Percentiles rank a stretch among this genome's conserved stretches.
These are phyloP conservation scores for Glycine latifolia DNA, from an alignment of 306 rosid genomes.

Conservation along the genomic window DNA sequence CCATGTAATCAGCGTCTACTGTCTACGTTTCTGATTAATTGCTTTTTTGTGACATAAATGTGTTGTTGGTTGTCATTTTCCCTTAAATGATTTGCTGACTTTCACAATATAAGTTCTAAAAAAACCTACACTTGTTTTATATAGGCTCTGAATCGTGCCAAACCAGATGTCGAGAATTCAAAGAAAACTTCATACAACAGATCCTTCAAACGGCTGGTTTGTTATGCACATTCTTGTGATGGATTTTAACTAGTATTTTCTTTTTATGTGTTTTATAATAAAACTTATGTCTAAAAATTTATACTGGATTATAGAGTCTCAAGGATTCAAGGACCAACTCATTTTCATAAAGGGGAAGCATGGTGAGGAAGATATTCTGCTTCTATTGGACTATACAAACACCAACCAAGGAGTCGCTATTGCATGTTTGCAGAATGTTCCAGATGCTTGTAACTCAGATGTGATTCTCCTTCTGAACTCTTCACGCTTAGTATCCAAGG, in stretches of 20 bases:
- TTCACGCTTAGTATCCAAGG: slow-evolving; percentile 40
- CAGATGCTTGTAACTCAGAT: slow-evolving; percentile 45
- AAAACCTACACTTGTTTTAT: slow-evolving; percentile 32
- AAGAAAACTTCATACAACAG: slow-evolving; percentile 60
- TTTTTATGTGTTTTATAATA: not conserved
- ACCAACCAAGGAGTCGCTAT: slow-evolving; percentile 44
- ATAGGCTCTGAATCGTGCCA: slow-evolving; percentile 89
- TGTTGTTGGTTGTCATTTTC: slow-evolving; percentile 27
- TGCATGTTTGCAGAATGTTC: slow-evolving; percentile 46
- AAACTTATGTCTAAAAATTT: slow-evolving; percentile 21
- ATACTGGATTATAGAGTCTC: slow-evolving; percentile 62
- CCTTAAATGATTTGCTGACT: slow-evolving; percentile 10
- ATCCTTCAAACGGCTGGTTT: slow-evolving; percentile 92
- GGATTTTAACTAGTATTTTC: slow-evolving; percentile 37
- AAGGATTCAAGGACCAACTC: slow-evolving; percentile 64
- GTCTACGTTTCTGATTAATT: slow-evolving; percentile 14
- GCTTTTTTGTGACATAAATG: slow-evolving; percentile 10
- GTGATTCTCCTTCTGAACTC: slow-evolving; percentile 42
- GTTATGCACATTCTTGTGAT: slow-evolving; percentile 43
- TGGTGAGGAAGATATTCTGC: slow-evolving; percentile 44
- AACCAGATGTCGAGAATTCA: slow-evolving; percentile 62
- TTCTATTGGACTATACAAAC: slow-evolving; percentile 31
- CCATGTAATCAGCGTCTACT: slow-evolving; percentile 10
- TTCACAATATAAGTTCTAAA: slow-evolving; percentile 4
- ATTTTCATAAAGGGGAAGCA: slow-evolving; percentile 50